Percentiles rank a stretch among this genome's conserved stretches.
Evolutionary conservation across 768 basidiomycete genomes (phyloP).

Genomic region (Suillus discolor): DNA sequence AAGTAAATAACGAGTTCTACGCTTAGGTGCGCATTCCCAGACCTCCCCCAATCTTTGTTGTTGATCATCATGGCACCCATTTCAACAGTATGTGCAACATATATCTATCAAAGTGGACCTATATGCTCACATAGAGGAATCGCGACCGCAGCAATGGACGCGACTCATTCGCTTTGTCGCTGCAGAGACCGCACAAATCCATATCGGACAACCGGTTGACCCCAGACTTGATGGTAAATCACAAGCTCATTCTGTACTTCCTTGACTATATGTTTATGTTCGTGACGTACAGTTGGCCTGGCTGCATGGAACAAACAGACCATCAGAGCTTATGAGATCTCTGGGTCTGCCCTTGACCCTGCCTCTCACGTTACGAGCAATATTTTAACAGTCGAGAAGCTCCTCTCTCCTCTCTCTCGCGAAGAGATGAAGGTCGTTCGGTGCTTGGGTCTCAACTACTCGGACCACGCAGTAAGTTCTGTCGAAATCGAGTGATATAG

Average conservation of each 20-base stretch:
- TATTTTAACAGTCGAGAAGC: conserved; percentile 68
- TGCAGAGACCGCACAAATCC: conserved; percentile 69
- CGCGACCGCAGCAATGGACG: conserved; percentile 61
- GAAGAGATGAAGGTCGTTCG: conserved; percentile 71
- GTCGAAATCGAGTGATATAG: neutral
- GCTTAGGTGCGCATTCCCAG: conserved; percentile 16
- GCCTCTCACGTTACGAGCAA: conserved; percentile 62
- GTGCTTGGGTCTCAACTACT: conserved; percentile 81
- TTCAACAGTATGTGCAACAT: conserved; percentile 45
- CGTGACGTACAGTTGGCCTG: conserved; percentile 54
- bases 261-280: neutral
- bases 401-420: conserved; percentile 68
- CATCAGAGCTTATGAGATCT: conserved; percentile 72
- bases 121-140: conserved; percentile 14
- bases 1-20: conserved; percentile 1
- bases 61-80: conserved; percentile 56
- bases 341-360: conserved; percentile 69
- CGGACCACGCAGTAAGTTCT: conserved; percentile 72
- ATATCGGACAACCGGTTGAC: conserved; percentile 79
- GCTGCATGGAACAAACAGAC: conserved; percentile 51
- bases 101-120: neutral
- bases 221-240: conserved; percentile 60
- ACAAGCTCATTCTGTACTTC: neutral
- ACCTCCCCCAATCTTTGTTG: neutral
- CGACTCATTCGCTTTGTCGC: conserved; percentile 84